Evolutionary conservation across 257 asterid species (phyloP).

Genomic region (Handroanthus guayacan): DNA sequence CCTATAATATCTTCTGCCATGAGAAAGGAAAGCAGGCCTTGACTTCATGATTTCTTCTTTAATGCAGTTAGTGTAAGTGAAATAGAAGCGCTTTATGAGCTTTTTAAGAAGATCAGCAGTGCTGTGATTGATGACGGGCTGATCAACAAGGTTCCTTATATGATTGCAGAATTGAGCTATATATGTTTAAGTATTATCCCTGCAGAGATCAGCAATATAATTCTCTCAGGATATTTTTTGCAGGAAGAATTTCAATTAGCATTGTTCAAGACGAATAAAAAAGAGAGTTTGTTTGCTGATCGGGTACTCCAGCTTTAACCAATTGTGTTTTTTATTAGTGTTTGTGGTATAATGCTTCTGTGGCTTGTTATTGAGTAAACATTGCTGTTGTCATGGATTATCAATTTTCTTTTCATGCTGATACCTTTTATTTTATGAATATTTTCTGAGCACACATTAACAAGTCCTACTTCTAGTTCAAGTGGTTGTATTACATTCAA

Average conservation of each 20-base stretch:
- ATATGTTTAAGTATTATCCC: slow-evolving; percentile 18
- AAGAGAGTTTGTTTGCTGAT: slow-evolving; percentile 96
- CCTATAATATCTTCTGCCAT: background rate
- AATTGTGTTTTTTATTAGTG: background rate
- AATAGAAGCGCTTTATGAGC: slow-evolving; percentile 96
- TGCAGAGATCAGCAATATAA: slow-evolving; percentile 1
- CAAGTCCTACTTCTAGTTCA: background rate
- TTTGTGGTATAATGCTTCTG: background rate
- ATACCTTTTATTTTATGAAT: background rate
- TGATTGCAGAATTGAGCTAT: slow-evolving; percentile 14
- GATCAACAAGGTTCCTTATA: slow-evolving; percentile 80
- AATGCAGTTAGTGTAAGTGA: slow-evolving; percentile 97
- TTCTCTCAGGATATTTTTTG: slow-evolving; percentile 31
- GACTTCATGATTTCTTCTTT: slow-evolving; percentile 24
- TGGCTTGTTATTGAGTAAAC: slow-evolving; percentile 10
- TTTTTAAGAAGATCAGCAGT: slow-evolving; percentile 98
- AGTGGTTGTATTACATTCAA: background rate
- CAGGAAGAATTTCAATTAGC: slow-evolving; percentile 99
- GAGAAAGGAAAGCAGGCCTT: slow-evolving; percentile 25
- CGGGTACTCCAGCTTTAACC: slow-evolving; percentile 60
- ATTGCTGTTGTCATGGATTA: slow-evolving; percentile 12
- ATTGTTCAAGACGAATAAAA: slow-evolving; percentile 94
- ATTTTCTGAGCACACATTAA: background rate
- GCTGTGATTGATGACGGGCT: slow-evolving; percentile 98
- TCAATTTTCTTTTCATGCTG: slow-evolving; percentile 12